Base-by-base conservation (phyloP, 139 green algal species). In the Chlorella sorokiniana region DNA sequence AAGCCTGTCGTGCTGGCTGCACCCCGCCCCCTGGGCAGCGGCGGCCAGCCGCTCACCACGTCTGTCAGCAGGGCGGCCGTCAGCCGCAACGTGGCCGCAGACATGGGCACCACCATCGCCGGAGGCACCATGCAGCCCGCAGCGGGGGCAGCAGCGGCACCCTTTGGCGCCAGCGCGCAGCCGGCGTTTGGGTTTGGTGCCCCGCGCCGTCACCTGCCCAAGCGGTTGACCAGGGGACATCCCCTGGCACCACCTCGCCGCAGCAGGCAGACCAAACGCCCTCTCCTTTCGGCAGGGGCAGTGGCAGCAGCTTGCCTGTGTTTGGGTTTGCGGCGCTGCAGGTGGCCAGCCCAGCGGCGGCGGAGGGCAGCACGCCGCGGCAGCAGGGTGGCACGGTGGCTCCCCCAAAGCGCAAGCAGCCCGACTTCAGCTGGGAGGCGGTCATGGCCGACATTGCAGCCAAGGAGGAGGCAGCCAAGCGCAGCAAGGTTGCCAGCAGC, bases 261-360 rank as follows among this genome's bases (percentile, higher is more conserved):
- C n/a, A n/a, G n/a, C n/a, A n/a, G n/a, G n/a, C n/a, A n/a, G n/a
- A n/a, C n/a, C n/a, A n/a, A n/a, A n/a, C n/a, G n/a, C n/a, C n/a
- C n/a, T n/a, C n/a, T 4, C 73, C 73, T 1, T 79, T 79, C n/a
- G 73, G 73, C 2, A 41, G 45, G 52, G 52, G 40, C 75, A 45
- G 40, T 29, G 33, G 6, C 22, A 40, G 75, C 14, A 48, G 33
- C 71, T 25, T 79, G 22, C 79, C 79, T 44, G 79, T 63, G 56
- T 84, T 84, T 76, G 79, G 79, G 9, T 80, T 84, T 54, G 79
- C 63, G 7, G 79, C 79, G 41, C 61, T 84, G 33, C 56, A 76
- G 22, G 45, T 65, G 4, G 10, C n/a, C 33, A 38, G 27, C 25
- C 45, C 56, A 2, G 40, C 38, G 25, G 35, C 41, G 1, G 48